Base-by-base conservation (phyloP, 2,329 filamentous ascomycete species). In the Cladobotryum protrusum region DNA sequence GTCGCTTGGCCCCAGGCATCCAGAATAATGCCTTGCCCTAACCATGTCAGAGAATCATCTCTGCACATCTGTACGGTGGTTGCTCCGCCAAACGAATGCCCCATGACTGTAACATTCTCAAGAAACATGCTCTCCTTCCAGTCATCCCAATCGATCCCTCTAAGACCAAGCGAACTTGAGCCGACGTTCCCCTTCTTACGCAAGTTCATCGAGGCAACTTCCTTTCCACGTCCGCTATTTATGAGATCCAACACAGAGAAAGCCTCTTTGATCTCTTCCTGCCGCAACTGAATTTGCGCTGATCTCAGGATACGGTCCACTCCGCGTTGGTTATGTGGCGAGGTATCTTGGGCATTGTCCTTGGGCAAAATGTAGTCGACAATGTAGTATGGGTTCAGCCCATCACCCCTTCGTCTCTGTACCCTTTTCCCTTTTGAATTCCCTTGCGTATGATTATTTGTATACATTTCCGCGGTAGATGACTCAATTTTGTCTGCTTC, bases 71-170 rank as follows among this genome's bases (percentile, higher is more conserved):
- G 81, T 2, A 83, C 73, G 0, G 78, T 74, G 1, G 82, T 85
- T 8, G 82, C 82, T 2, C 81, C 82, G 15, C 83, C 83, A 56
- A 87, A 86, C 1, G 79, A 84, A 59, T 87, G 83, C 0, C 83
- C 82, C 56, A 83, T 77, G 52, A 79, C 72, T 1, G 81, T 86
- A 15, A 83, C 76, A 44, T 79, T 72, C 24, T 76, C 65, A 4
- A 79, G 65, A 48, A 79, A 73, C 52, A 86, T 76, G 3, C 78
- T 67, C 2, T 69, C 68, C 51, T 72, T 72, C 83, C 82, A 86
- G 9, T 68, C 63, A 0, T 62, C 54, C 82, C 82, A 87, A 47
- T 72, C 56, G 34, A 77, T 61, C 1, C 78, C 80, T 3, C 74
- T 67, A 0, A 86, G 67, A 0, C 81, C 83, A 41, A 75, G 68